Percentiles rank a stretch among this genome's conserved stretches.
phyloP scores from a whole-genome alignment of 352 stramenopile species.

The Proteromonas lacertae region DNA sequence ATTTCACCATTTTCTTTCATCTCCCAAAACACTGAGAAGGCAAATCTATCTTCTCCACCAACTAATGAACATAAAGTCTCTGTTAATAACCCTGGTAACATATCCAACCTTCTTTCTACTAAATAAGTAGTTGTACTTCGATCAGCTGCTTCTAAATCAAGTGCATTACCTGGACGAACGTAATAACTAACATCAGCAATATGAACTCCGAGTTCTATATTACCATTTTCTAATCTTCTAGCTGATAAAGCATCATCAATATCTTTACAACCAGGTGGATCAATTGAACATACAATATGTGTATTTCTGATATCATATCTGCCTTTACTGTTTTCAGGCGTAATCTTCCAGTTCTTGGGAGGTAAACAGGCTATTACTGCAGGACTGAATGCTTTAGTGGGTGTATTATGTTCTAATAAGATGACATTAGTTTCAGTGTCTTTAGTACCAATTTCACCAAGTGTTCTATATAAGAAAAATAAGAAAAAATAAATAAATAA shows the following conservation, averaged over 20 bases:
- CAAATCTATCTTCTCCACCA: conserved; percentile 25
- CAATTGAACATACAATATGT: conserved; percentile 44
- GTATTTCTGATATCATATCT: conserved; percentile 45
- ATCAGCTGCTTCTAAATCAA: conserved; percentile 35
- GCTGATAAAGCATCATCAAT: conserved; percentile 94
- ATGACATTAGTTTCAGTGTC: conserved; percentile 78
- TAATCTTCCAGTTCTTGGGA: conserved; percentile 66
- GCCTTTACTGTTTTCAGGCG: conserved; percentile 45
- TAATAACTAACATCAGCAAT: conserved; percentile 98
- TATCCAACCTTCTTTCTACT: conserved; percentile 87
- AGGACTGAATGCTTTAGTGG: conserved; percentile 32
- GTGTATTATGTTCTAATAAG: conserved; percentile 81
- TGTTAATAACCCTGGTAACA: conserved; percentile 78
- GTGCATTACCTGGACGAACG: conserved; percentile 46
- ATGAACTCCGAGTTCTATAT: conserved; percentile 66
- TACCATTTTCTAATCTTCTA: conserved; percentile 51
- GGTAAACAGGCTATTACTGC: conserved; percentile 51
- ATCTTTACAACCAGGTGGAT: conserved; percentile 61
- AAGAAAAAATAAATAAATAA: too few species aligned
- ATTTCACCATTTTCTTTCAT: conserved; percentile 53
- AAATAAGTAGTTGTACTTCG: conserved; percentile 78
- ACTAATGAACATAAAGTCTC: conserved; percentile 82
- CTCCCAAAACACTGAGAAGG: conserved; percentile 28
- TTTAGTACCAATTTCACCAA: conserved; percentile 76
- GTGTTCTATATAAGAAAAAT: conserved; percentile 72